Evolutionary conservation across 169 alveolate genomes (phyloP).

Genomic region (Eimeria necatrix): DNA sequence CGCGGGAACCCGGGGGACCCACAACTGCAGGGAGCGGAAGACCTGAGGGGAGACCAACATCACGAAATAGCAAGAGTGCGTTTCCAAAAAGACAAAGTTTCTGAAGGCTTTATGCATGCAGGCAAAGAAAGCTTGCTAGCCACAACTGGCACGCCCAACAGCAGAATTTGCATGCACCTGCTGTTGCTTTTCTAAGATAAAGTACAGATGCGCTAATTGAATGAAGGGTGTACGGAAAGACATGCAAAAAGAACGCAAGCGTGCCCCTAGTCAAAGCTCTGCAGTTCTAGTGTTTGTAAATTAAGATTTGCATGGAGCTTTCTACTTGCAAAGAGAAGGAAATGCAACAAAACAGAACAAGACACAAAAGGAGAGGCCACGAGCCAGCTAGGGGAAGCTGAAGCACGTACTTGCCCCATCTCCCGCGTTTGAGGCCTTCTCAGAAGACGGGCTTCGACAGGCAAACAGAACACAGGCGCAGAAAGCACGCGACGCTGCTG

Average conservation of each 20-base stretch:
- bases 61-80: not conserved
- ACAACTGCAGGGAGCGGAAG: constrained; percentile 30
- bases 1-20: not conserved
- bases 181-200: no score
- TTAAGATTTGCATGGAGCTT: no score
- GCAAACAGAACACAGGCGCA: not conserved
- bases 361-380: not conserved
- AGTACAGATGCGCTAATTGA: not conserved
- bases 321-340: no score
- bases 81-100: not conserved
- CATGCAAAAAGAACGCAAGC: not conserved
- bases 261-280: no score
- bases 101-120: not conserved
- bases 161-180: no score
- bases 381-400: not conserved
- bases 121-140: not conserved
- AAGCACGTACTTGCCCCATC: not conserved
- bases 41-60: not conserved
- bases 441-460: not conserved
- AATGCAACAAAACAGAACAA: no score
- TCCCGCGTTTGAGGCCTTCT: not conserved
- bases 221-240: not conserved
- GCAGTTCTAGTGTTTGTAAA: no score
- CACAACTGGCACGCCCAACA: no score
- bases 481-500: not conserved